Percentiles rank a stretch among this genome's conserved stretches.
Conservation (phyloP, 768 basidiomycete genomes). For the Amanita subjunquillea region DNA sequence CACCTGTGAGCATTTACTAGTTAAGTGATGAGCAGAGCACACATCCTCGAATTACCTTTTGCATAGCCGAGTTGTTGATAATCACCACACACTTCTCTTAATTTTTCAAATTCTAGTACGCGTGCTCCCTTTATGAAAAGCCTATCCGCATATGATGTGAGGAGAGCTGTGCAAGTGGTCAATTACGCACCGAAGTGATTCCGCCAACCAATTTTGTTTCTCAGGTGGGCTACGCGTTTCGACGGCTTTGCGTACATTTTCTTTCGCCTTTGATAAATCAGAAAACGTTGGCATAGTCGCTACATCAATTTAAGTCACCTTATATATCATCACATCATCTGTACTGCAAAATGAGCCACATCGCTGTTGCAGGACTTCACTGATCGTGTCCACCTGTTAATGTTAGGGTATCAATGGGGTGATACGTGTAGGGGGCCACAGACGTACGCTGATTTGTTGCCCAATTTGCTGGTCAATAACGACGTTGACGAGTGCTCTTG, state of each 20-base stretch:
- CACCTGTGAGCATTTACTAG: conserved; percentile 39
- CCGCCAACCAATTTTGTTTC: conserved; percentile 68
- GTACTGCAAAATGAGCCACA: conserved; percentile 98
- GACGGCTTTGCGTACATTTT: conserved; percentile 84
- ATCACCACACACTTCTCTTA: conserved; percentile 81
- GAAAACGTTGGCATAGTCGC: background rate
- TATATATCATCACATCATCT: conserved; percentile 97
- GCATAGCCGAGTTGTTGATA: conserved; percentile 81
- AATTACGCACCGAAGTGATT: conserved; percentile 69
- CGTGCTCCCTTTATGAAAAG: conserved; percentile 84
- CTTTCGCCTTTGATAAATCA: conserved; percentile 58
- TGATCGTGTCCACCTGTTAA: conserved; percentile 86
- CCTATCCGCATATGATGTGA: conserved; percentile 26
- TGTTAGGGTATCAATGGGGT: conserved; percentile 6
- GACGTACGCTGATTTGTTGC: conserved; percentile 83
- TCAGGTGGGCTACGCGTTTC: conserved; percentile 69
- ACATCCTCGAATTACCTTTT: conserved; percentile 39
- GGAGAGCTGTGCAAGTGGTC: background rate
- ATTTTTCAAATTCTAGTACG: conserved; percentile 73
- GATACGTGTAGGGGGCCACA: background rate
- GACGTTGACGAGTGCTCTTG: conserved; percentile 84
- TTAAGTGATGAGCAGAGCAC: background rate
- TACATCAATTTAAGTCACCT: conserved; percentile 27
- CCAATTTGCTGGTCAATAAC: conserved; percentile 98
- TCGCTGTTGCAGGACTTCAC: conserved; percentile 85